These are phyloP conservation scores for Viola odorata DNA, from an alignment of 345 rosid genomes.

Conservation along the genomic window DNA sequence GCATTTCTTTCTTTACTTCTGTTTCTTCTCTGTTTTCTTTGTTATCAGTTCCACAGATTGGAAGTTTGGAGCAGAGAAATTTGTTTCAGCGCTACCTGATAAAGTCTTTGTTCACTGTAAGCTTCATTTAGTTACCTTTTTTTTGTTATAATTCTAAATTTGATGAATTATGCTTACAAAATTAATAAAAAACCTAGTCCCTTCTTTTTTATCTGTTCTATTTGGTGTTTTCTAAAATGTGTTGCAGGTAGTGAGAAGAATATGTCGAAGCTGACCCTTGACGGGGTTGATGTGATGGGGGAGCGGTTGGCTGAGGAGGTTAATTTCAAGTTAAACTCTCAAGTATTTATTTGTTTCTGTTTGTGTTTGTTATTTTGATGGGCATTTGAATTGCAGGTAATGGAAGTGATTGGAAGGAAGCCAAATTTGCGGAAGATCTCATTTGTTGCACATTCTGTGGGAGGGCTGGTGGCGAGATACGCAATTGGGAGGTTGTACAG, in stretches of 20 bases:
- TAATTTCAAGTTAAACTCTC: slow-evolving; percentile 3
- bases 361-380: neutral
- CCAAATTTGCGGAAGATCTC: slow-evolving; percentile 73
- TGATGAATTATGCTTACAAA: neutral
- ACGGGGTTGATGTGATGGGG: slow-evolving; percentile 98
- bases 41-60: slow-evolving; percentile 72
- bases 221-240: neutral
- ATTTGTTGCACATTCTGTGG: slow-evolving; percentile 87
- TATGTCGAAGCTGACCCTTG: slow-evolving; percentile 52
- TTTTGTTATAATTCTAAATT: neutral
- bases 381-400: slow-evolving; percentile 46
- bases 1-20: neutral
- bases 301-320: slow-evolving; percentile 89
- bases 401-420: slow-evolving; percentile 58
- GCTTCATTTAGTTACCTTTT: slow-evolving; percentile 5
- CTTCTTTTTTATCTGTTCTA: neutral
- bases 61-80: slow-evolving; percentile 90
- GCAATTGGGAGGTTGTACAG: slow-evolving; percentile 83
- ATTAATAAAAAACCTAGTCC: neutral
- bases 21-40: slow-evolving; percentile 6
- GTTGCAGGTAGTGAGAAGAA: slow-evolving; percentile 78
- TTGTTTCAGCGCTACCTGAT: slow-evolving; percentile 67
- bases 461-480: slow-evolving; percentile 90
- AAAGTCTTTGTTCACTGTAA: slow-evolving; percentile 87
- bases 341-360: neutral